A percentile compares a stretch with the other conserved stretches of the same genome.
phyloP scores from a whole-genome alignment of 352 stramenopile species.

The Ochromonadaceae sp. region DNA sequence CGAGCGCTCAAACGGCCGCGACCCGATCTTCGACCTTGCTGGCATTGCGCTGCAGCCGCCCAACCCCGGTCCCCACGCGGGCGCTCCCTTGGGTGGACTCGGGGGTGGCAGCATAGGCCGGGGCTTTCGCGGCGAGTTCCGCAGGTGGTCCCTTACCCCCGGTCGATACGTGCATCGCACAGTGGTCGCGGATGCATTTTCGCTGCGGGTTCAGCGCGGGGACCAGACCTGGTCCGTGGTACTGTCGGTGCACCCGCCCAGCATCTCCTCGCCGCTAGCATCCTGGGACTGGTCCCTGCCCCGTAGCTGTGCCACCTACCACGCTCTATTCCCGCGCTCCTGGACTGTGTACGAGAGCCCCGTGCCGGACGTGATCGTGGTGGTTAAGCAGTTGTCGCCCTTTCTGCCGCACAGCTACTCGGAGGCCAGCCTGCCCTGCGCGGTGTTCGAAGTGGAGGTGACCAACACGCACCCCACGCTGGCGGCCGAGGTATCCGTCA shows the following conservation, averaged over 20 bases:
- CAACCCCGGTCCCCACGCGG: constrained; percentile 29
- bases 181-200: constrained; percentile 25
- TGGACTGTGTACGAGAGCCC: constrained; percentile 33
- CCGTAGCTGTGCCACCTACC: constrained; percentile 19
- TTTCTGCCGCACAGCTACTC: constrained; percentile 30
- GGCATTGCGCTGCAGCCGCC: constrained; percentile 25
- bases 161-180: constrained; percentile 25
- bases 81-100: constrained; percentile 32
- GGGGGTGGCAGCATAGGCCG: constrained; percentile 29
- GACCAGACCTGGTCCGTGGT: constrained; percentile 16
- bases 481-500: constrained; percentile 30
- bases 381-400: constrained; percentile 25
- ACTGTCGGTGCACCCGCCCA: constrained; percentile 2
- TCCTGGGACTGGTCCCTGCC: constrained; percentile 27
- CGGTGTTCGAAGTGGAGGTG: constrained; percentile 31
- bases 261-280: constrained; percentile 2
- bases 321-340: constrained; percentile 21
- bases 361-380: constrained; percentile 19
- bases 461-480: no score
- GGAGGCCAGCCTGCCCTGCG: constrained; percentile 24
- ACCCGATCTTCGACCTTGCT: constrained; percentile 34
- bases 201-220: constrained; percentile 22
- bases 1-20: constrained; percentile 23
- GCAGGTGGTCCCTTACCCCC: constrained; percentile 29
- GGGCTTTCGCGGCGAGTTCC: constrained; percentile 32